Conservation (phyloP, 2,329 filamentous ascomycete genomes). For the Calonectria multiphialidica region DNA sequence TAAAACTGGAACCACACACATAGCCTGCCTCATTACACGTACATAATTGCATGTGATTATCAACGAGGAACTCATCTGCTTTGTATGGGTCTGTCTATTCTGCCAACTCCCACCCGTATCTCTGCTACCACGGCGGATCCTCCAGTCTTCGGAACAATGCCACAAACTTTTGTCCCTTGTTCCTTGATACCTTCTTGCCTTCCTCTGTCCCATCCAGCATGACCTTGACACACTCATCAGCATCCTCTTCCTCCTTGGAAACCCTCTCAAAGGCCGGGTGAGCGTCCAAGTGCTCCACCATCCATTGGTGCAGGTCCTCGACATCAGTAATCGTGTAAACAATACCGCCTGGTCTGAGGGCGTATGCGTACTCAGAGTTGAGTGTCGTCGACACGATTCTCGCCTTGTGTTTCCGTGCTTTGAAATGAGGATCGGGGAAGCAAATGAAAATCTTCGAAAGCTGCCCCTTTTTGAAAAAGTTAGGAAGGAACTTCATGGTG, state of each 20-base stretch:
- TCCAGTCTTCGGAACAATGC: slow-evolving; percentile 86
- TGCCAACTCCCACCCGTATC: not conserved
- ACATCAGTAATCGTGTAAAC: slow-evolving; percentile 99
- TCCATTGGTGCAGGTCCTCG: slow-evolving; percentile 93
- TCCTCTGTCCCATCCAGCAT: slow-evolving; percentile 94
- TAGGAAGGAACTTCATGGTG: slow-evolving; percentile 99
- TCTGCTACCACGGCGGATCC: slow-evolving; percentile 79
- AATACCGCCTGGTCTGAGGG: slow-evolving; percentile 83
- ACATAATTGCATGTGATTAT: slow-evolving; percentile 25
- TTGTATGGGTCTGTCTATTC: slow-evolving; percentile 8
- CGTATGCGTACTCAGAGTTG: slow-evolving; percentile 94
- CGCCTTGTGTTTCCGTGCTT: slow-evolving; percentile 96
- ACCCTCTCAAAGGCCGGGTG: slow-evolving; percentile 86
- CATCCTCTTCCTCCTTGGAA: slow-evolving; percentile 73
- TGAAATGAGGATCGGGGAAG: slow-evolving; percentile 99
- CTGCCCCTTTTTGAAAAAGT: slow-evolving; percentile 88
- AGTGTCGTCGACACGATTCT: slow-evolving; percentile 91
- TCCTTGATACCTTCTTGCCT: slow-evolving; percentile 94
- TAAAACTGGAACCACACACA: slow-evolving; percentile 9
- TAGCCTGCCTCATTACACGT: not conserved
- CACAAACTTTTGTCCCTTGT: slow-evolving; percentile 91
- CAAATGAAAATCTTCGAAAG: slow-evolving; percentile 95
- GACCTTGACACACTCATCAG: slow-evolving; percentile 77
- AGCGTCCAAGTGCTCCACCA: slow-evolving; percentile 85
- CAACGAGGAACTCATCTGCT: not conserved